Evolutionary conservation across 2,329 filamentous ascomycete species (phyloP), one percentile per base, ranked within the genome.

Genomic region (Westerdykella sp.): DNA sequence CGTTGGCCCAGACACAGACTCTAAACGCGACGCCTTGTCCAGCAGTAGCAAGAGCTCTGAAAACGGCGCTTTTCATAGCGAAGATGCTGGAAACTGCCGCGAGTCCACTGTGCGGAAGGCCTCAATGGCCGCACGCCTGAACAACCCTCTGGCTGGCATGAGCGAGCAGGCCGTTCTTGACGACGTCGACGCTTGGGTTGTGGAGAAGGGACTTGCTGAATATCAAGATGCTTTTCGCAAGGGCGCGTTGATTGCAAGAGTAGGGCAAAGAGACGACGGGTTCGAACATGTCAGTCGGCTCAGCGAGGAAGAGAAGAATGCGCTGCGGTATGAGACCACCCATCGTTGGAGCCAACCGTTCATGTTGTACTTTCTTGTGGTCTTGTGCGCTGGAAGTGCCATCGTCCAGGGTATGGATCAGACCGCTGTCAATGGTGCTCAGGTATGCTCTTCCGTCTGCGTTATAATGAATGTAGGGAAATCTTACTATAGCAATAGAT

Each of bases 301-400:
- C 72, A 63, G 73, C 70, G 69, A 73, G 1, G 71, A 77, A 10
- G 84, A 89, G 58, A 73, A 72, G 34, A 66, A 71, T 2, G 69
- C 78, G 5, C 65, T 88, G 32, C 69, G 75, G 10, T 71, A 75
- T 14, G 84, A 89, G 57, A 73, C 77, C 34, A 76, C 75, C 1
- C 74, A 85, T 56, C 81, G 79, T 47, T 88, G 84, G 84, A 77
- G 75, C 5, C 84, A 88, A 54, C 83, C 84, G 0, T 70, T 62
- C 49, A 76, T 78, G 60, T 72, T 87, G 39, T 85, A 85, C 61
- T 71, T 80, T 40, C 74, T 86, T 6, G 79, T 87, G 49, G 58
- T 81, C 46, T 71, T 83, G 30, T 85, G 81, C 55, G 84, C 80
- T n/a, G 72, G 79, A 15, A 83, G 77, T 35, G 83, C 83, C 13